Base-by-base conservation (phyloP, 2,329 filamentous ascomycete species). In the Drechmeria coniospora region DNA sequence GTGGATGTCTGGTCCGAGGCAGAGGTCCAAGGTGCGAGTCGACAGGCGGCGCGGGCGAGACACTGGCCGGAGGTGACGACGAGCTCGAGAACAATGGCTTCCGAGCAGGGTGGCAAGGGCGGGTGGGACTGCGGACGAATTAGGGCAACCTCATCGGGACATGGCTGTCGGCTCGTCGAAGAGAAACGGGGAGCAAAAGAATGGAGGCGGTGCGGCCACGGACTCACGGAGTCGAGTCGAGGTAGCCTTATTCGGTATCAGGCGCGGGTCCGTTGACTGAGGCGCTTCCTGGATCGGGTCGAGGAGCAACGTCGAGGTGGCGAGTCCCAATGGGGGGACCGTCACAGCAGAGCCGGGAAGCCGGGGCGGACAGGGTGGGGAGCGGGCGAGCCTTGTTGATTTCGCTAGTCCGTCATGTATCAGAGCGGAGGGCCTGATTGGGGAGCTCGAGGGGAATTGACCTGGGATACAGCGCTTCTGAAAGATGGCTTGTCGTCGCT, bases 61-160 rank as follows among this genome's bases (percentile, higher is more conserved):
- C 26, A 36, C 40, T 49, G 57, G 57, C 56, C 59, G 54, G 58
- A 54, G 46, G 51, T 59, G 54, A 48, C 54, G 56, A 51, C 56
- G 54, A 61, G 56, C 54, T 54, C 43, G 48, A 56, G 47, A 47
- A 45, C 38, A 43, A 47, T 44, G 47, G 44, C 42, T 44, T 46
- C 44, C 45, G 47, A 51, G 44, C 43, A 34, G 46, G 50, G 53
- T 50, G 51, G 56, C 55, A n/a, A 53, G 47, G 56, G 52, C 45
- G 46, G 45, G 51, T 46, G 49, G 47, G 53, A 54, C 51, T 51
- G 44, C 46, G 51, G 49, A 50, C 49, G 46, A 50, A 43, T 45
- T 49, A 46, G 50, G 45, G 47, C 51, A 54, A 48, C 54, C 53
- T 59, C 55, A 60, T 62, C 54, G 54, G 54, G 51, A 46, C 49